These are phyloP conservation scores for Annulohypoxylon bovei DNA, from an alignment of 495 filamentous ascomycete species.

Conservation along the genomic window DNA sequence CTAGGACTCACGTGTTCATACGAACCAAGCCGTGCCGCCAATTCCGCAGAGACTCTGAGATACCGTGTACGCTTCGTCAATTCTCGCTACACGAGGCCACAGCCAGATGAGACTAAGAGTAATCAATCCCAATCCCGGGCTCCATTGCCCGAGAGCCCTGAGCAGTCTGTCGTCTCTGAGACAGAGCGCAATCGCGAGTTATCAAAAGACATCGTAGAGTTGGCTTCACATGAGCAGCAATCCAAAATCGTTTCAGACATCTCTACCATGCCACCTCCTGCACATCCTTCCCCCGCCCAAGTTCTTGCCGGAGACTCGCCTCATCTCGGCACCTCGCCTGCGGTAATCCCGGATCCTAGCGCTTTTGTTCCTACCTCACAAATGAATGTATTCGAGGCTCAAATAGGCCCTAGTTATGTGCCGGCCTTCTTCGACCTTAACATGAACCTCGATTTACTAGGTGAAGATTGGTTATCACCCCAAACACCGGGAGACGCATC, in stretches of 20 bases:
- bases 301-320: neutral
- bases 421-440: constrained; percentile 34
- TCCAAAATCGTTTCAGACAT: neutral
- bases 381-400: constrained; percentile 11
- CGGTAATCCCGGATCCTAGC: constrained; percentile 5
- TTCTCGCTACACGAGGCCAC: constrained; percentile 26
- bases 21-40: constrained; percentile 17
- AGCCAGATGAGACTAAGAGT: constrained; percentile 17
- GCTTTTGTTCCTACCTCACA: constrained; percentile 6
- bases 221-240: neutral
- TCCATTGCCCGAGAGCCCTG: neutral
- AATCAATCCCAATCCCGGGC: neutral
- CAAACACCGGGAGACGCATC: constrained; percentile 13
- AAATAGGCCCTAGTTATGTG: constrained; percentile 9
- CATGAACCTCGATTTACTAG: constrained; percentile 31
- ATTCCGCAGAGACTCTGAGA: constrained; percentile 21
- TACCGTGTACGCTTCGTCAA: constrained; percentile 34
- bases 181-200: neutral
- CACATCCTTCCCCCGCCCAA: constrained; percentile 14
- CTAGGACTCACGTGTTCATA: constrained; percentile 27
- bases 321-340: constrained; percentile 7
- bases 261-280: neutral
- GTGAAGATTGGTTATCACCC: constrained; percentile 23
- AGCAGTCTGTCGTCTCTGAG: neutral
- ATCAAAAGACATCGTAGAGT: constrained; percentile 8